Evolutionary conservation across 345 rosid species (phyloP).

Genomic region (Euclidium syriacum): DNA sequence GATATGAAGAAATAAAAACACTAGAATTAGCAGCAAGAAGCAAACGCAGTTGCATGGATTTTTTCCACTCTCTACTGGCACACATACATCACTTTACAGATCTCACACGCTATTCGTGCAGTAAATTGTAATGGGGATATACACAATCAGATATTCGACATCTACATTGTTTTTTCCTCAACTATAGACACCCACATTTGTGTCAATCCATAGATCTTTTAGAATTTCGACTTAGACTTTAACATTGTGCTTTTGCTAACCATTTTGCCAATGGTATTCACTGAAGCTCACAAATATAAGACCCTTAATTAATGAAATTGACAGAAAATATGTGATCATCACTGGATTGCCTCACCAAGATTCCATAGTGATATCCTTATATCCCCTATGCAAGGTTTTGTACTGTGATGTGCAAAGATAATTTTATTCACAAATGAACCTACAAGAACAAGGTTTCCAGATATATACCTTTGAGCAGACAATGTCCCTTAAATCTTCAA

Average conservation of each 20-base stretch:
- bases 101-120: neutral
- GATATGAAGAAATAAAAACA: neutral
- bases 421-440: neutral
- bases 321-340: neutral
- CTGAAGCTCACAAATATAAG: neutral
- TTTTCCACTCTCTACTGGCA: neutral
- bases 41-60: neutral
- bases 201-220: neutral
- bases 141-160: neutral
- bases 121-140: neutral
- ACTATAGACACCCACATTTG: neutral
- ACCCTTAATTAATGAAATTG: constrained; percentile 1
- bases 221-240: neutral
- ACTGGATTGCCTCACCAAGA: neutral
- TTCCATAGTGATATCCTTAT: neutral
- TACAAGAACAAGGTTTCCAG: constrained; percentile 2
- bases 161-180: neutral
- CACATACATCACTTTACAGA: constrained; percentile 1
- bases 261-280: neutral
- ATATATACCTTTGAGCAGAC: constrained; percentile 85
- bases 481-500: constrained; percentile 76
- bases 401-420: neutral
- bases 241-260: neutral
- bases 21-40: neutral
- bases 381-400: neutral